Conservation (phyloP, 75 land plant species). For the Larix kaempferi region DNA sequence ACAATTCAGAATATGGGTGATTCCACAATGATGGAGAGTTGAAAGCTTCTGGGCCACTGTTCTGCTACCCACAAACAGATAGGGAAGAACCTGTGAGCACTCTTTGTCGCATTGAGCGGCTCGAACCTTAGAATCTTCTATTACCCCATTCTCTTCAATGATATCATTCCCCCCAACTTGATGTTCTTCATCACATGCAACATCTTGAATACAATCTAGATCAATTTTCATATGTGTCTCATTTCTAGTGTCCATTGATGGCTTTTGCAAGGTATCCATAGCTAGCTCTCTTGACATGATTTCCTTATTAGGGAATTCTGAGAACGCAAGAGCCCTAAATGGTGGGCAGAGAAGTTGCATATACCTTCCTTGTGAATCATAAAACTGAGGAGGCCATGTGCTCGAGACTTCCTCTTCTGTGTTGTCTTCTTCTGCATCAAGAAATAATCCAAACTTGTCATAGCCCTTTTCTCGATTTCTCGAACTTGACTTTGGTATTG, state of each 20-base stretch:
- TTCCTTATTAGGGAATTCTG: not conserved
- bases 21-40: conserved; percentile 18
- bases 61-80: conserved; percentile 40
- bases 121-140: conserved; percentile 1
- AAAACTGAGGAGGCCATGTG: not conserved
- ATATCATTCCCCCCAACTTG: not conserved
- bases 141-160: not conserved
- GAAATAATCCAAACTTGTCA: not conserved
- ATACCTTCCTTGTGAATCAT: not conserved
- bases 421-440: not conserved
- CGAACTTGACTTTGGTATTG: not conserved
- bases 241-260: not conserved
- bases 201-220: not conserved
- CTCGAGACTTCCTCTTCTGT: not conserved
- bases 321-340: not conserved
- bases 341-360: conserved; percentile 1
- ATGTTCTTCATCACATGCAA: not conserved
- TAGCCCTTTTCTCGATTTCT: not conserved
- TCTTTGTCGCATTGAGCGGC: conserved; percentile 3
- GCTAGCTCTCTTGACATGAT: not conserved
- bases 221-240: not conserved
- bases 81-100: conserved; percentile 6
- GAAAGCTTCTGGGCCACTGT: conserved; percentile 37
- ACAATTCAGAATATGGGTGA: conserved; percentile 52
- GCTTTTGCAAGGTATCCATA: too few species aligned